Evolutionary conservation across 1,284 basidiomycete genomes (phyloP), one percentile per base, ranked within the genome.

Genomic region (Vanrija sp.): DNA sequence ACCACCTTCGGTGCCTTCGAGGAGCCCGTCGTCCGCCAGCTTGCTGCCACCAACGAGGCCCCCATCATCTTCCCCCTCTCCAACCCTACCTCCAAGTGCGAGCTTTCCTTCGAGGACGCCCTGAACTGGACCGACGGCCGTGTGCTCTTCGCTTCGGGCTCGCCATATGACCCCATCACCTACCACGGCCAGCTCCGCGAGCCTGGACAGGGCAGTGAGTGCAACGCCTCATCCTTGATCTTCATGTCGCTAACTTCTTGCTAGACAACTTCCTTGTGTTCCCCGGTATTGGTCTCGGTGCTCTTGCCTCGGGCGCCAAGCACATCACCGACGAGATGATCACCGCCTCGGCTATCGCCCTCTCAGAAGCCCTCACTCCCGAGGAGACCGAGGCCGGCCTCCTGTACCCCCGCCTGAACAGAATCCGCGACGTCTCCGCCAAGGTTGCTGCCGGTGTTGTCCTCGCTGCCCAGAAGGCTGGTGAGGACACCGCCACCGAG

Each of bases 51-150:
- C 64, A 96, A 95, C 78, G 18, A 59, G 34, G 59, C 65, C 21
- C 93, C 94, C 25, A 94, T 96, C 80, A 86, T 97, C 74, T 96
- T 97, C 83, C 91, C 94, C 47, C 85, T 97, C n/a, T 92, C 89
- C 38, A 98, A 97, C 79, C 94, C 94, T 28, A 87, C 90, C 46
- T 81, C 83, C 47, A 84, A 92, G 55, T 89, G 88, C 39, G 89
- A 91, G 72, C 63, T 75, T 6, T 64, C 79, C 29, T 96, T 92
- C 75, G 80, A 86, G 56, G 88, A 94, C 63, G 91, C 92, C 1
- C 83, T 96, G 54, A 78, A 83, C 52, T 85, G 87, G 78, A 82
- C 80, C 16, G 66, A 80, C 55, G 80, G 80, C 19, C 65, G 61
- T 5, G 80, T 89, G 25, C 82, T 97, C 57, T 97, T 95, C 72